Percentiles rank a stretch among this genome's conserved stretches.
Conservation (phyloP, 306 rosid genomes). For the Quercus dentata region DNA sequence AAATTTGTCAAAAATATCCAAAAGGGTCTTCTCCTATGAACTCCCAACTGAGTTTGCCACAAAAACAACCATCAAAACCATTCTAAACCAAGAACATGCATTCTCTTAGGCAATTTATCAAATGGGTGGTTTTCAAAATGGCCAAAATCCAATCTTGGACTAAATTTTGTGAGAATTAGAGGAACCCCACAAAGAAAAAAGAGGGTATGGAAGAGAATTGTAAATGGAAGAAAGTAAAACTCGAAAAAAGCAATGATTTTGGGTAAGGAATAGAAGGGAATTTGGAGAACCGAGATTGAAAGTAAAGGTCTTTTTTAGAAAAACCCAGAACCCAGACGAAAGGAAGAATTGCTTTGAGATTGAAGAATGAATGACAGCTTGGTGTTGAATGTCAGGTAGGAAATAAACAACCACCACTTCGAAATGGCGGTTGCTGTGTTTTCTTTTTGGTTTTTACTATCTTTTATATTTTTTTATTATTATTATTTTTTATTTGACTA, state of each 20-base stretch:
- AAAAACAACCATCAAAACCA: not conserved
- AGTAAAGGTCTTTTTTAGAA: not conserved
- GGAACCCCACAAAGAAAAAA: not conserved
- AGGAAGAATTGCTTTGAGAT: not conserved
- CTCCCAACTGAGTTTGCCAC: not conserved
- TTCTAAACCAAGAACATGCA: not conserved
- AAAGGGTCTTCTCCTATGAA: not conserved
- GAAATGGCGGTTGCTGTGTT: slow-evolving; percentile 26
- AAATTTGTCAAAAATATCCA: not conserved
- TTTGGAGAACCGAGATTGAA: not conserved
- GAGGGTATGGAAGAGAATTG: not conserved
- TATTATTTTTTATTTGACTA: too few relatives aligned
- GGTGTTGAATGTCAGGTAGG: slow-evolving; percentile 34
- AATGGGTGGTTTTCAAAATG: not conserved
- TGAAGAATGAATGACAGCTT: slow-evolving; percentile 34
- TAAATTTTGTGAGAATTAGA: not conserved
- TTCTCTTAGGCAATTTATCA: not conserved
- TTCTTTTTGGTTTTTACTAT: not conserved
- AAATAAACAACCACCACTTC: not conserved
- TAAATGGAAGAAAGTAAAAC: not conserved
- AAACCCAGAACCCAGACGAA: not conserved
- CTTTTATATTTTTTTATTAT: not conserved
- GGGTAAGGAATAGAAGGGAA: slow-evolving; percentile 3
- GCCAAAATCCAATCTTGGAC: not conserved
- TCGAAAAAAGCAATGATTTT: not conserved